A percentile compares a stretch with the other conserved stretches of the same genome.
phyloP scores from a whole-genome alignment of 2,329 filamentous ascomycete genomes.

The Xylariomycetidae sp. region DNA sequence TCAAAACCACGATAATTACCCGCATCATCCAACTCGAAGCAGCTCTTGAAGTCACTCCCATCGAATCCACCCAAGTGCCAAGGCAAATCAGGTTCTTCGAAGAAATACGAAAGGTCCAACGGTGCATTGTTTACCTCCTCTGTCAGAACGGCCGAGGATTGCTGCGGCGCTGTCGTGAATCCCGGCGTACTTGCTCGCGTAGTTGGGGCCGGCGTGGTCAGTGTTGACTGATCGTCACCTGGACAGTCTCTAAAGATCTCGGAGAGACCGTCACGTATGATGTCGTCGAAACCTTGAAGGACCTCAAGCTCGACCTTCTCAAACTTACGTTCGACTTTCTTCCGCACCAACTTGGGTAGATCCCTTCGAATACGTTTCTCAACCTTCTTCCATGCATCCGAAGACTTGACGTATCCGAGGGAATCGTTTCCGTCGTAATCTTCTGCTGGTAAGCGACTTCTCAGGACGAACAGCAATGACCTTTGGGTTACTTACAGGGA shows the following conservation, averaged over 20 bases:
- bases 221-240: conserved; percentile 15
- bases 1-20: conserved; percentile 8
- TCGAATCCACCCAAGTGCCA: conserved; percentile 4
- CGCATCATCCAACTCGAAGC: conserved; percentile 5
- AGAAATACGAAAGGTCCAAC: conserved; percentile 14
- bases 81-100: conserved; percentile 11
- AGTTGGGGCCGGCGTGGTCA: conserved; percentile 15
- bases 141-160: background rate
- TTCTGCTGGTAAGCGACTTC: conserved; percentile 12
- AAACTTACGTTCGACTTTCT: conserved; percentile 22
- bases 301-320: conserved; percentile 20
- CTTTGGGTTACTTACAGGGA: conserved; percentile 19
- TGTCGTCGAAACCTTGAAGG: conserved; percentile 18
- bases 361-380: conserved; percentile 22
- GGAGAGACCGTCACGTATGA: conserved; percentile 19
- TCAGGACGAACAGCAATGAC: background rate
- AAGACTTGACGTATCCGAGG: conserved; percentile 12
- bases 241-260: conserved; percentile 21
- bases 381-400: too few relatives aligned
- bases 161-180: conserved; percentile 5
- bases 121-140: conserved; percentile 5
- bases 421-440: conserved; percentile 21
- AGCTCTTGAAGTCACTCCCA: conserved; percentile 8
- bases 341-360: conserved; percentile 20
- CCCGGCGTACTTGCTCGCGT: conserved; percentile 10